A percentile compares a stretch with the other conserved stretches of the same genome.
Evolutionary conservation across 129 eudicot species (phyloP).

Genomic region (Helianthus tuberosus): DNA sequence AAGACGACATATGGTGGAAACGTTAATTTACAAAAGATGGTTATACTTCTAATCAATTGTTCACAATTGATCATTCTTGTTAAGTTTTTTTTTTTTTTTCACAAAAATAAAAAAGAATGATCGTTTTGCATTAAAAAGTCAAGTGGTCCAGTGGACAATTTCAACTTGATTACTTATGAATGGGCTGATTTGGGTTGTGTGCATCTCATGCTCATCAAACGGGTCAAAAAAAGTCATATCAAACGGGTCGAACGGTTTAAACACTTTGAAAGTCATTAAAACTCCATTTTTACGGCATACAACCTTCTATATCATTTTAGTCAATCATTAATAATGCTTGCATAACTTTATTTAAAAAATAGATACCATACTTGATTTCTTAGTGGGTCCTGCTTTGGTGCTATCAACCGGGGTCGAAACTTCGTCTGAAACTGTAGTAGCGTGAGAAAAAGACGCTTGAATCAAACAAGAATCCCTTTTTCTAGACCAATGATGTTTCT

Average conservation of each 20-base stretch:
- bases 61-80: background rate
- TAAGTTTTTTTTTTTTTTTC: slow-evolving; percentile 4
- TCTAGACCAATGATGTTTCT: slow-evolving; percentile 34
- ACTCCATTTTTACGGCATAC: background rate
- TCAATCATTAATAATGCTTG: background rate
- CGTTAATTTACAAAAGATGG: background rate
- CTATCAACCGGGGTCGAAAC: slow-evolving; percentile 54
- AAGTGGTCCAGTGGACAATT: background rate
- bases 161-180: background rate
- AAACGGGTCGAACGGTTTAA: background rate
- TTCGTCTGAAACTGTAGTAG: slow-evolving; percentile 44
- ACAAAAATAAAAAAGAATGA: background rate
- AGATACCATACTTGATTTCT: slow-evolving; percentile 71
- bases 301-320: background rate
- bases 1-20: background rate
- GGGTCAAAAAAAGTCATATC: background rate
- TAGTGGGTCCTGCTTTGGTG: slow-evolving; percentile 45
- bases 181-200: background rate
- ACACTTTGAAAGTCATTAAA: background rate
- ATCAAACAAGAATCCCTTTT: slow-evolving; percentile 44
- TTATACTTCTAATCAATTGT: background rate
- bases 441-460: slow-evolving; percentile 70
- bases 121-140: slow-evolving; percentile 12
- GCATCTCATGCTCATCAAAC: background rate
- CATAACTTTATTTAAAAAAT: background rate